Base-by-base conservation (phyloP, 495 filamentous ascomycete genomes). In the Daldinia caldariorum region DNA sequence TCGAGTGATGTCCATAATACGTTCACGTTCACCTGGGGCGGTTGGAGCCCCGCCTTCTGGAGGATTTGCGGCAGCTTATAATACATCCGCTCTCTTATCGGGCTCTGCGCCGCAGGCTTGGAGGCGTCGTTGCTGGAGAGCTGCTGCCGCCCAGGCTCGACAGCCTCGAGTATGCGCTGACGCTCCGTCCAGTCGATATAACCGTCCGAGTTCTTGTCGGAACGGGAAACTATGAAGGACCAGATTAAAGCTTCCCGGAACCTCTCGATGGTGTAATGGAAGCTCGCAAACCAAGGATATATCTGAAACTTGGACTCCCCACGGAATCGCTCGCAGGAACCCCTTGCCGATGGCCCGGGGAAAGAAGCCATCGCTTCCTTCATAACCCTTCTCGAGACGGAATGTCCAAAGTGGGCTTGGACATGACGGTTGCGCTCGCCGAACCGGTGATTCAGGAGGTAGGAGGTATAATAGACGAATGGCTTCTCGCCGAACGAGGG, bases 401-500 rank as follows among this genome's bases (percentile, higher is more conserved):
- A 81, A 29, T 82, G 79, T 4, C 76, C 76, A 50, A 82, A 82
- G 58, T 82, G 80, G 18, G 78, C 78, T 41, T 82, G 80, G 13
- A 79, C 79, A 57, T 79, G 78, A n/a, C 80, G 79, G 59, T 81
- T 80, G 20, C 80, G 78, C 13, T 75, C 73, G 34, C 80, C 80
- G 43, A 82, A 82, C 9, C 80, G 74, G 20, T 78, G 78, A 57
- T 82, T 82, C 4, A 82, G 68, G 20, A 82, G 74, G 76, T 79
- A 81, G 1, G 80, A 82, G 8, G 80, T 82, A 63, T 82, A 82
- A 56, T 81, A 81, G 18, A 79, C 77, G 57, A 76, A 82, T 0
- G 80, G 80, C 58, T 81, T 81, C 70, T 82, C 80, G 43, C 80
- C 80, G 55, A 82, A 82, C 16, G 78, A 77, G 13, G 80, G 80